Base-by-base conservation (phyloP, 148 eudicot genomes). In the Rhododendron simsii region DNA sequence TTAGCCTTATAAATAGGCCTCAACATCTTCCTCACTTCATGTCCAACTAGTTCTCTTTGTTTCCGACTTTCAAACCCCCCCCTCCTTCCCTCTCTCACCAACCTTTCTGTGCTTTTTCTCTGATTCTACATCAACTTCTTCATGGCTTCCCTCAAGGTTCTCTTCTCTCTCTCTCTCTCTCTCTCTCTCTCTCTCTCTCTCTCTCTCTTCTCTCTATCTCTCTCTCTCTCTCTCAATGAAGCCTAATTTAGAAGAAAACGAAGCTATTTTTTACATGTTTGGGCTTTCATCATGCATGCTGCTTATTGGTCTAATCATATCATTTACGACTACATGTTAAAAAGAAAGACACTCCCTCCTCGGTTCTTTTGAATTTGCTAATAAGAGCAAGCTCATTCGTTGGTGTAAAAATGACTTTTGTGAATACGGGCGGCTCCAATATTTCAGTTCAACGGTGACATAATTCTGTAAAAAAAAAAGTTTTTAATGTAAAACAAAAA, bases 61-160 rank as follows among this genome's bases (percentile, higher is more conserved):
- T 71, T 28, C 1, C 37, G 10, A 26, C 35, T 51, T 23, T 50
- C 59, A 80, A 80, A n/a, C 1, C 18, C 18, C 5, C 39, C 23
- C 2, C 50, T 2, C 23, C 2, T 11, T 2, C 50, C 9, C 1
- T 1, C 48, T 2, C 11, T 20, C 82, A 80, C 59, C 59, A 23
- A 3, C 81, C 55, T n/a, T n/a, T 78, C 14, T 21, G 21, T 76
- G 10, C 7, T 75, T 16, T 45, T n/a, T 37, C 41, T 18, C 79
- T 20, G 10, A 75, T 75, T 78, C 81, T 45, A 11, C 51, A 39
- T 45, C 81, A 41, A n/a, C 81, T 78, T 76, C 80, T 76, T 50
- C 82, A 80, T 80, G 82, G 82, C 82, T 59, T 80, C 82, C 33
- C 23, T 50, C 82, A 48, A 80, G 82, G 82, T 80, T 80, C 82